Evolutionary conservation across 495 filamentous ascomycete genomes (phyloP).

Genomic region (Chaetomium fimeti): DNA sequence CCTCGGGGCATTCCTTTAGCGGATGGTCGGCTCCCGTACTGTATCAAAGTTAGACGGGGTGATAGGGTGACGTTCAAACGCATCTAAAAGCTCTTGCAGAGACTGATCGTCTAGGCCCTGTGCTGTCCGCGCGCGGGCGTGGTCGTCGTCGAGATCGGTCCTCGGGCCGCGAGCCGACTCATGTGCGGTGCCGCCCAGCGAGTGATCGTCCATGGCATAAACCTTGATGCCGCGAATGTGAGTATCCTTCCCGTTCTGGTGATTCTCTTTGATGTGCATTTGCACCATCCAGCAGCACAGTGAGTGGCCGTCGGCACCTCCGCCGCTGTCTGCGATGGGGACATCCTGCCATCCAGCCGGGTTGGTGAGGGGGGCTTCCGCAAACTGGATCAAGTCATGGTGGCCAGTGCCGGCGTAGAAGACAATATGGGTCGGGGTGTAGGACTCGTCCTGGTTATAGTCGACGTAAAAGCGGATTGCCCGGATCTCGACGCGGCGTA

Average conservation of each 20-base stretch:
- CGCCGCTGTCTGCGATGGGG: conserved; percentile 65
- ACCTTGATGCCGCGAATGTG: conserved; percentile 93
- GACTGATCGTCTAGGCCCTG: conserved; percentile 30
- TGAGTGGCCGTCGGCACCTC: conserved; percentile 62
- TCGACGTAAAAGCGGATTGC: conserved; percentile 84
- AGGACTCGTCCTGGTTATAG: conserved; percentile 87
- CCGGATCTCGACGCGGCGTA: conserved; percentile 83
- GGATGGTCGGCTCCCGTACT: conserved; percentile 49
- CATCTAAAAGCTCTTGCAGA: conserved; percentile 33
- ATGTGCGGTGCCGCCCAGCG: conserved; percentile 18
- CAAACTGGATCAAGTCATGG: conserved; percentile 83
- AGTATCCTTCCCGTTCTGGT: conserved; percentile 98
- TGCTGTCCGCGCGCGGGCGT: conserved; percentile 26
- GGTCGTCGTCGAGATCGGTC: conserved; percentile 19
- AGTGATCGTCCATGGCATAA: conserved; percentile 67
- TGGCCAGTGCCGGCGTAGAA: conserved; percentile 83
- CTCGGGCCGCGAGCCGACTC: conserved; percentile 18
- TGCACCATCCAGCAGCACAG: conserved; percentile 84
- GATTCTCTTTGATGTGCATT: conserved; percentile 86
- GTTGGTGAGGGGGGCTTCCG: conserved; percentile 69
- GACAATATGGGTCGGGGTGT: conserved; percentile 90
- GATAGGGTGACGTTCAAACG: conserved; percentile 20
- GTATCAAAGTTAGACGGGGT: conserved; percentile 37
- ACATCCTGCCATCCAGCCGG: conserved; percentile 91
- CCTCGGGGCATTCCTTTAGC: conserved; percentile 28